Evolutionary conservation across 2,329 filamentous ascomycete species (phyloP), one percentile per base, ranked within the genome.

Genomic region (Purpureocillium lavendulum): DNA sequence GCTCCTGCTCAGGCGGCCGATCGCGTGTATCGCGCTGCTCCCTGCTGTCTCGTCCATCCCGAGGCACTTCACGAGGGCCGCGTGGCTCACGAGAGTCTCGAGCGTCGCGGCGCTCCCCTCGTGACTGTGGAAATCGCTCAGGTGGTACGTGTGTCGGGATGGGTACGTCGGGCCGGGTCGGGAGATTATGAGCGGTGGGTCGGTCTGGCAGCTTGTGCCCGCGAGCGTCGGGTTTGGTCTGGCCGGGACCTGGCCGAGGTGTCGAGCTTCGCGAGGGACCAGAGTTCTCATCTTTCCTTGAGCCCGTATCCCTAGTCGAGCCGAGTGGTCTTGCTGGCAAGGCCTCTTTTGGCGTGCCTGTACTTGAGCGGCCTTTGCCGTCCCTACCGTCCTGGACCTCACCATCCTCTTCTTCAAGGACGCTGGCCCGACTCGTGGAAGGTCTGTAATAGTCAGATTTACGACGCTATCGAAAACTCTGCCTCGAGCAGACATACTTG

Each of bases 401-500:
- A 15, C 83, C 83, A 52, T 87, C 83, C 55, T 87, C 83, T 39
- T 77, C 75, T 44, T 82, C 78, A 2, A 58, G 57, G 11, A 58
- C 41, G 1, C 40, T 38, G 34, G 45, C 45, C 31, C 52, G 49
- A n/a, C 30, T 35, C 9, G 16, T 13, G 8, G 40, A 17, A 17
- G 49, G 39, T 36, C 60, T 41, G 45, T 40, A 33, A 35, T 36
- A 18, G 40, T 30, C 29, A 39, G 30, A 24, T 53, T 49, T 26
- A 18, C 6, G 10, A 14, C 21, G 30, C 51, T 40, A 49, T 39
- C 28, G n/a, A 36, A 17, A 24, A 42, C 4, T 7, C 5, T 39
- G 7, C 3, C 12, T 51, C 43, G 55, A 47, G 14, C 40, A 12
- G 35, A 49, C 51, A 43, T 59, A 67, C 67, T 60, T 61, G 42